A percentile compares a stretch with the other conserved stretches of the same genome.
These are phyloP conservation scores for Candida quercuum DNA, from an alignment of 805 yeast genomes.

Conservation along the genomic window DNA sequence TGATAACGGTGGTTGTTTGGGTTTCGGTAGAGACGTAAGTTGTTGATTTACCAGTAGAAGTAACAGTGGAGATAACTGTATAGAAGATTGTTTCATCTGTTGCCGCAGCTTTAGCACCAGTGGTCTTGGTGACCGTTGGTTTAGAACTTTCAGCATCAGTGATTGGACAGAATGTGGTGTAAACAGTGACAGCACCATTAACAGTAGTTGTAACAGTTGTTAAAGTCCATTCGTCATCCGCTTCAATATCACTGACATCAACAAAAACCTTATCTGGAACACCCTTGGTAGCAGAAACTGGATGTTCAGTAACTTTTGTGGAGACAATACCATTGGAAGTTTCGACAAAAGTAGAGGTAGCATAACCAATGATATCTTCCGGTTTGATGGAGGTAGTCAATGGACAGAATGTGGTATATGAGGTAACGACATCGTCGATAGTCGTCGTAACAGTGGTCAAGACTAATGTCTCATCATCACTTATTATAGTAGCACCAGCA, in stretches of 20 bases:
- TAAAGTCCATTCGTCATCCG: not conserved
- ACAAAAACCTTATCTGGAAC: not conserved
- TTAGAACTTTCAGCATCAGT: constrained; percentile 64
- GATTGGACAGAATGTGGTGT: constrained; percentile 23
- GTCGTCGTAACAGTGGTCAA: constrained; percentile 4
- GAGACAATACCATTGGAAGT: not conserved
- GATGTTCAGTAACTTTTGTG: not conserved
- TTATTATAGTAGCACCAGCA: not conserved
- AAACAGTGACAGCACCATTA: constrained; percentile 12
- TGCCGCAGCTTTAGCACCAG: not conserved
- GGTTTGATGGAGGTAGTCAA: constrained; percentile 6
- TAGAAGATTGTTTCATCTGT: constrained; percentile 1
- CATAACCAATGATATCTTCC: not conserved
- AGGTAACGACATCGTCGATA: not conserved
- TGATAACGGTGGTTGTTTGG: not conserved
- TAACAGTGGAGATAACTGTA: not conserved
- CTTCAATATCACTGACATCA: constrained; percentile 1
- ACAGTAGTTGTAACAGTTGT: constrained; percentile 2
- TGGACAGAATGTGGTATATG: not conserved
- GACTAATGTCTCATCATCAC: constrained; percentile 1
- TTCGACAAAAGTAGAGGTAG: not conserved
- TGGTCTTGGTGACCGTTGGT: too few relatives aligned
- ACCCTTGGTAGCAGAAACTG: not conserved
- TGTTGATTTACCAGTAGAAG: not conserved
- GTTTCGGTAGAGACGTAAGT: not conserved